Evolutionary conservation across 768 basidiomycete genomes (phyloP).

Genomic region (Lactifluus pinguis): DNA sequence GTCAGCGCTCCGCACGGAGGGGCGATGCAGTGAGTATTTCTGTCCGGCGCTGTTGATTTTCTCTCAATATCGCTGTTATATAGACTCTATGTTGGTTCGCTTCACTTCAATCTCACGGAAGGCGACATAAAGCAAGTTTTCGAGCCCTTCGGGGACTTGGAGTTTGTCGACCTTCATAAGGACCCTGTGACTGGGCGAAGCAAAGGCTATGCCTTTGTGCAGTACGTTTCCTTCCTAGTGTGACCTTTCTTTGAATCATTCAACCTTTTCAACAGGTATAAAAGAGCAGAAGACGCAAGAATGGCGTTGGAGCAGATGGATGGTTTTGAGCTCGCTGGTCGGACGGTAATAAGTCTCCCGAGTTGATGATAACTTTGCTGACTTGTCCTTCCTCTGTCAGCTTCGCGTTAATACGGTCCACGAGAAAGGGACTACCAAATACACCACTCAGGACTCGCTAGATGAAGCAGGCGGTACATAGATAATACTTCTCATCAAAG

Average conservation of each 20-base stretch:
- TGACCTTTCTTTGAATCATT: background rate
- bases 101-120: conserved; percentile 95
- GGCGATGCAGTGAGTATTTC: conserved; percentile 67
- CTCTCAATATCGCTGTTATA: conserved; percentile 9
- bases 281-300: conserved; percentile 84
- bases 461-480: conserved; percentile 81
- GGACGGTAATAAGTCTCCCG: conserved; percentile 52
- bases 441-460: conserved; percentile 68
- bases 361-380: conserved; percentile 16
- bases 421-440: conserved; percentile 74
- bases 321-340: conserved; percentile 93
- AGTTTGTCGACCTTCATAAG: conserved; percentile 96
- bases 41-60: conserved; percentile 21
- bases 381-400: conserved; percentile 30
- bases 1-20: conserved; percentile 60
- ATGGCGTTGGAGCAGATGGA: conserved; percentile 99
- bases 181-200: conserved; percentile 91
- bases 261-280: conserved; percentile 47
- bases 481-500: background rate
- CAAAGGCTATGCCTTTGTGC: conserved; percentile 97
- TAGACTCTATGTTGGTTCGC: conserved; percentile 92
- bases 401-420: conserved; percentile 88
- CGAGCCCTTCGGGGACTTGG: conserved; percentile 95
- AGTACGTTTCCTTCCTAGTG: conserved; percentile 42
- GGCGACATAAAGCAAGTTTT: conserved; percentile 99